phyloP scores from a whole-genome alignment of 805 yeast species.

The Starmerella tilneyi region DNA sequence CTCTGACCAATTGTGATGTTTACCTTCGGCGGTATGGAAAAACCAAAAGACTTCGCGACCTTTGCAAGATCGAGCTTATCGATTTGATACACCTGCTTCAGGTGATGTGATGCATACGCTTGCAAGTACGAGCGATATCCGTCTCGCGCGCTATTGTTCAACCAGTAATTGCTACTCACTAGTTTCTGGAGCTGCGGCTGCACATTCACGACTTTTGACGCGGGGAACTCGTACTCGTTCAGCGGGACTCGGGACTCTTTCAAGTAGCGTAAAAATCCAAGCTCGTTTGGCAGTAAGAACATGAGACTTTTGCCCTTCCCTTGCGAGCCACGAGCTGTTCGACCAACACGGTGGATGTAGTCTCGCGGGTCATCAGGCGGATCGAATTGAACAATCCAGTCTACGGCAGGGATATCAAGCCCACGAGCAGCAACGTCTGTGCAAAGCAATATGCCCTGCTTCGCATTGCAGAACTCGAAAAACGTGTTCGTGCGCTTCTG shows the following conservation, averaged over 20 bases:
- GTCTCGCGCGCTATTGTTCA: conserved; percentile 90
- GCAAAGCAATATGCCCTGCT: conserved; percentile 82
- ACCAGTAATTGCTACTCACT: conserved; percentile 82
- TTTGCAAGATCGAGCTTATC: conserved; percentile 88
- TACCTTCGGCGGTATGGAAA: conserved; percentile 86
- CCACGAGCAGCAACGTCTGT: conserved; percentile 99
- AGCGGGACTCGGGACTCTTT: conserved; percentile 96
- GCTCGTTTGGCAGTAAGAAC: conserved; percentile 89
- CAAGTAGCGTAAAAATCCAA: conserved; percentile 87
- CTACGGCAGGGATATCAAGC: conserved; percentile 94
- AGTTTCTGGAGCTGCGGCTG: conserved; percentile 88
- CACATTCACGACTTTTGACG: conserved; percentile 88
- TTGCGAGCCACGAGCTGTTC: conserved; percentile 82
- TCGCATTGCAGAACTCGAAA: conserved; percentile 96
- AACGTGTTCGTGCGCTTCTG: conserved; percentile 97
- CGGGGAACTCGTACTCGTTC: conserved; percentile 94
- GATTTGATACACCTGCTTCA: conserved; percentile 91
- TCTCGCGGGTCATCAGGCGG: conserved; percentile 99
- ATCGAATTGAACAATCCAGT: conserved; percentile 98
- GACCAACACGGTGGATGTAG: conserved; percentile 96
- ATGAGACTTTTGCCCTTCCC: conserved; percentile 90
- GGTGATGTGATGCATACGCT: conserved; percentile 93
- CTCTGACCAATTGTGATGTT: conserved; percentile 93
- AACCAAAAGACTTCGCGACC: conserved; percentile 93
- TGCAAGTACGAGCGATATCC: conserved; percentile 95